phyloP scores from a whole-genome alignment of 1,139 yeast species.

The Kurtzmaniella quercitrusa region DNA sequence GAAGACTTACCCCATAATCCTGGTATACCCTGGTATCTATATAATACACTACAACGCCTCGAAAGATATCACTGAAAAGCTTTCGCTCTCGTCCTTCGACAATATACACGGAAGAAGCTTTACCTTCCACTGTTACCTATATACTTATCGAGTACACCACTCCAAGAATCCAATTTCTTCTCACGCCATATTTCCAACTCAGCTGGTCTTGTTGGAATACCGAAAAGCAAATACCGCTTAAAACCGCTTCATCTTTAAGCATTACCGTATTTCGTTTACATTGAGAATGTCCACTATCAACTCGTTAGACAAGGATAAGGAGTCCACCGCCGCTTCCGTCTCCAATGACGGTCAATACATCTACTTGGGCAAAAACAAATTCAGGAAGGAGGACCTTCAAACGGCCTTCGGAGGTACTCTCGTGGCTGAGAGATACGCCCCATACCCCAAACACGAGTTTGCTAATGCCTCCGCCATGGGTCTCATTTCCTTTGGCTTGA shows the following conservation, averaged over 20 bases:
- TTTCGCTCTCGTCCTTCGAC: no score
- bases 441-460: slow-evolving; percentile 19
- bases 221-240: background rate
- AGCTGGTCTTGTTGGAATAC: slow-evolving; percentile 2
- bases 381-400: slow-evolving; percentile 4
- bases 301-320: background rate
- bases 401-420: slow-evolving; percentile 23
- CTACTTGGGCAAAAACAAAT: slow-evolving; percentile 5
- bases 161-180: background rate
- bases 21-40: background rate
- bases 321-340: slow-evolving; percentile 1
- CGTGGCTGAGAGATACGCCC: slow-evolving; percentile 22
- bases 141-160: background rate
- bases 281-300: background rate
- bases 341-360: slow-evolving; percentile 5
- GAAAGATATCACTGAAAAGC: no score
- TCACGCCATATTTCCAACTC: background rate
- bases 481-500: slow-evolving; percentile 24
- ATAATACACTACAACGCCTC: background rate
- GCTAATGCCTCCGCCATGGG: slow-evolving; percentile 32
- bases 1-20: background rate
- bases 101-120: no score
- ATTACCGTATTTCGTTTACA: no score
- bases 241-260: no score
- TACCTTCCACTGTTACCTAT: no score